Base-by-base conservation (phyloP, 495 filamentous ascomycete species). In the Xylaria castorea region DNA sequence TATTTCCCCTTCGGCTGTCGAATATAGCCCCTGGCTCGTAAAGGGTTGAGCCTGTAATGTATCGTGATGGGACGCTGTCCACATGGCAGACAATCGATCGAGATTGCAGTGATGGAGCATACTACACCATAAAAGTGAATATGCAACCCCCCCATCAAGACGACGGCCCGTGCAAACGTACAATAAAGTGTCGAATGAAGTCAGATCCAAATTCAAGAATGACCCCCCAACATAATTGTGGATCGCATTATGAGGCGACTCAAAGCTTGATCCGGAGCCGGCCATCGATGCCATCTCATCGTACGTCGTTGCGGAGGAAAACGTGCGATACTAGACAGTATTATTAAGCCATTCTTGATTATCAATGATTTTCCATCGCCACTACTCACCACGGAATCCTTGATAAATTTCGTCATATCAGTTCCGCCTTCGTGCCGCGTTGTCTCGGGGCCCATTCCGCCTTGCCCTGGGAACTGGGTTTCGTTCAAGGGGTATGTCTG, bases 21-120 rank as follows among this genome's bases (percentile, higher is more conserved):
- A 78, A 67, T 82, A 83, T 36, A 80, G 76, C 25, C 81, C 82
- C 51, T 34, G 61, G 0, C 74, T 77, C 0, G 16, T 69, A 25
- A 72, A 75, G 7, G 72, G 70, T 5, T 71, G 55, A 1, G 71
- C 76, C 51, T 81, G 79, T 50, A 83, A 71, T 25, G 71, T 67
- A 8, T 72, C 57, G 9, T 77, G 70, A 60, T 84, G 69, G 38
- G 83, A 74, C 1, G 78, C 78, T 55, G 83, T 77, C 82, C 80
- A 87, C 63, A 87, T 75, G 4, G 83, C 83, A 30, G 83, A 71
- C 36, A 87, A 77, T 22, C 85, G 83, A 78, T 87, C 86, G 53
- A 87, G 75, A 67, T 88, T 87, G 69, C 78, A 79, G 75, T 84
- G 81, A 71, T 84, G 78, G 42, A 83, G 78, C 79, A 84, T 9